Conservation (phyloP, 129 eudicot species). For the Smallanthus sonchifolius region DNA sequence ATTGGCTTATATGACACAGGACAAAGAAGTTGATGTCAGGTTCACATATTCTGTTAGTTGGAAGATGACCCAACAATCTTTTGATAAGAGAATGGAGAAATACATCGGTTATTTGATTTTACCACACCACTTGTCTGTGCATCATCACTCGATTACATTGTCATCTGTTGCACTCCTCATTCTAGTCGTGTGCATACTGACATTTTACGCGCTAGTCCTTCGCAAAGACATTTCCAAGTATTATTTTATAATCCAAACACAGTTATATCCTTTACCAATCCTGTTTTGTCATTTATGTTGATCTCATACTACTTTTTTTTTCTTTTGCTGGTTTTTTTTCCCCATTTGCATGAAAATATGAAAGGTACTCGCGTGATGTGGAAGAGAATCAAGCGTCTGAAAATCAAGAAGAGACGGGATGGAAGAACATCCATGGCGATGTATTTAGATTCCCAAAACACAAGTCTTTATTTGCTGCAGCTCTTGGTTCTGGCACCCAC, state of each 20-base stretch:
- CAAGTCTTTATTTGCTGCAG: conserved; percentile 65
- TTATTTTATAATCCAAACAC: neutral
- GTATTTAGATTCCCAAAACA: conserved; percentile 67
- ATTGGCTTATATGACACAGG: conserved; percentile 36
- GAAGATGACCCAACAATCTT: conserved; percentile 39
- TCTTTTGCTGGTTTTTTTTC: neutral
- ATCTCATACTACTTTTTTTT: neutral
- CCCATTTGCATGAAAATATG: neutral
- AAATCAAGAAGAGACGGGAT: conserved; percentile 64
- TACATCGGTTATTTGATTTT: conserved; percentile 29
- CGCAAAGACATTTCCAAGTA: conserved; percentile 69
- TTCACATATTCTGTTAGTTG: conserved; percentile 59
- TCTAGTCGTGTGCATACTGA: conserved; percentile 37
- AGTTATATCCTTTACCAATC: neutral
- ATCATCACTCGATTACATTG: conserved; percentile 41
- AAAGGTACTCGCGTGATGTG: conserved; percentile 58
- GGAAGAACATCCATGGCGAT: conserved; percentile 86
- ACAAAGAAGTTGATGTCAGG: conserved; percentile 46
- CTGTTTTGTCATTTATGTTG: neutral
- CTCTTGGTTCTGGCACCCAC: conserved; percentile 71
- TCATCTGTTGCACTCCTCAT: conserved; percentile 52
- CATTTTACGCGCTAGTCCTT: conserved; percentile 53
- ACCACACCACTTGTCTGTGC: conserved; percentile 49
- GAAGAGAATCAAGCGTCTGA: conserved; percentile 40
- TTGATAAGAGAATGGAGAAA: conserved; percentile 64